phyloP scores from a whole-genome alignment of 176 grass and related monocot genomes.

The Aegilops longissima region DNA sequence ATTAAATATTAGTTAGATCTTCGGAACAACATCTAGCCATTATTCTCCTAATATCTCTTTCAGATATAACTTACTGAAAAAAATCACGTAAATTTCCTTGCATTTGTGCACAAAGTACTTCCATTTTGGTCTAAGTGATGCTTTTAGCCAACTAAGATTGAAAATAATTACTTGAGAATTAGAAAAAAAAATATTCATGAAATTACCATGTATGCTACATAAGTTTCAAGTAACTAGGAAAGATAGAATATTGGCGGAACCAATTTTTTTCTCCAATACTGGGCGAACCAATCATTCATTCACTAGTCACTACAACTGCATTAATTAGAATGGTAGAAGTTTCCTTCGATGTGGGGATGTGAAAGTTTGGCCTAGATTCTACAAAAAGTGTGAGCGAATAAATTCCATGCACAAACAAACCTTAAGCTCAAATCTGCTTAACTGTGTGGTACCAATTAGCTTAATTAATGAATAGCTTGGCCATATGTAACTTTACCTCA shows the following conservation, averaged over 20 bases:
- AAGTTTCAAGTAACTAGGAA: too few species aligned
- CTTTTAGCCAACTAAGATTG: background rate
- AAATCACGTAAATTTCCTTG: background rate
- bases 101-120: too few species aligned
- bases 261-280: too few species aligned
- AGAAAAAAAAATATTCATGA: background rate
- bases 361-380: constrained; percentile 11
- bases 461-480: too few species aligned
- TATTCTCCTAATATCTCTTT: too few species aligned
- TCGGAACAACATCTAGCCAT: background rate
- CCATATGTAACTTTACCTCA: background rate
- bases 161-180: background rate
- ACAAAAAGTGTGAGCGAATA: background rate
- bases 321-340: background rate
- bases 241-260: too few species aligned
- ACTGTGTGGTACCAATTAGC: background rate
- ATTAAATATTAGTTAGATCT: background rate
- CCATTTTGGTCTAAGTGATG: background rate
- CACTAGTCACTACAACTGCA: background rate
- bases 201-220: background rate
- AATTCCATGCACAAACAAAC: background rate
- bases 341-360: background rate
- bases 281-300: background rate
- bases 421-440: background rate
- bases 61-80: background rate